Percentiles rank a stretch among this genome's conserved stretches.
Conservation (phyloP, 139 green algal species). For the Chlorella vulgaris region DNA sequence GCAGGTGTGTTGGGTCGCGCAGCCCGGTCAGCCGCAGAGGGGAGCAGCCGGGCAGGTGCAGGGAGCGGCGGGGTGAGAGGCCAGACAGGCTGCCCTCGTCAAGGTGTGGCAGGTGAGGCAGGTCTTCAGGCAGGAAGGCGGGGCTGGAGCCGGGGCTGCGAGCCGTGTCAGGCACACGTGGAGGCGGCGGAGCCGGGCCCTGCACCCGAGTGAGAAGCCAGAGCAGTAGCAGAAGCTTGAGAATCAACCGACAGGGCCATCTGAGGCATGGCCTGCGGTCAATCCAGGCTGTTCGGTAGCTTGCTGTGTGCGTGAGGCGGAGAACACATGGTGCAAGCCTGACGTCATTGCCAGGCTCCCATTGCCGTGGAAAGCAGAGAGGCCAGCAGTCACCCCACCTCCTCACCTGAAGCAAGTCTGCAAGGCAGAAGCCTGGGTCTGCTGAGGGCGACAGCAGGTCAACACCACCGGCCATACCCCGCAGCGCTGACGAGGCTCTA, state of each 20-base stretch:
- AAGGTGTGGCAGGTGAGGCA: not conserved
- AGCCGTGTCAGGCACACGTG: not conserved
- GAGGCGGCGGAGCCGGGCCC: not conserved
- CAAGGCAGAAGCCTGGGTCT: constrained; percentile 21
- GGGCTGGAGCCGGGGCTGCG: constrained; percentile 6
- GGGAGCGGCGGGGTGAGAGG: constrained; percentile 7
- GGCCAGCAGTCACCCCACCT: no score
- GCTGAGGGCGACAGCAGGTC: not conserved
- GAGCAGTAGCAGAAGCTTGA: no score
- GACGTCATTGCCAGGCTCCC: not conserved
- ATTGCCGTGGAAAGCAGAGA: not conserved
- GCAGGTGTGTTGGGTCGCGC: constrained; percentile 9
- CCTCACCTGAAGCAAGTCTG: constrained; percentile 28
- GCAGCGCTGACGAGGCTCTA: not conserved
- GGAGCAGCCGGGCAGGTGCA: constrained; percentile 22
- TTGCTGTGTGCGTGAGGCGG: no score
- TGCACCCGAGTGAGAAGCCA: not conserved
- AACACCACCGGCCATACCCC: not conserved
- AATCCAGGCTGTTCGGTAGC: no score
- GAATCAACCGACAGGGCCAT: no score
- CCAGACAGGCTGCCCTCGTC: not conserved
- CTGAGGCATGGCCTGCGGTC: no score
- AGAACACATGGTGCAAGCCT: no score
- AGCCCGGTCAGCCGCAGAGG: constrained; percentile 11
- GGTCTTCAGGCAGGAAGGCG: not conserved